Evolutionary conservation across 352 stramenopile genomes (phyloP).

Genomic region (Globisporangium cystogenes): DNA sequence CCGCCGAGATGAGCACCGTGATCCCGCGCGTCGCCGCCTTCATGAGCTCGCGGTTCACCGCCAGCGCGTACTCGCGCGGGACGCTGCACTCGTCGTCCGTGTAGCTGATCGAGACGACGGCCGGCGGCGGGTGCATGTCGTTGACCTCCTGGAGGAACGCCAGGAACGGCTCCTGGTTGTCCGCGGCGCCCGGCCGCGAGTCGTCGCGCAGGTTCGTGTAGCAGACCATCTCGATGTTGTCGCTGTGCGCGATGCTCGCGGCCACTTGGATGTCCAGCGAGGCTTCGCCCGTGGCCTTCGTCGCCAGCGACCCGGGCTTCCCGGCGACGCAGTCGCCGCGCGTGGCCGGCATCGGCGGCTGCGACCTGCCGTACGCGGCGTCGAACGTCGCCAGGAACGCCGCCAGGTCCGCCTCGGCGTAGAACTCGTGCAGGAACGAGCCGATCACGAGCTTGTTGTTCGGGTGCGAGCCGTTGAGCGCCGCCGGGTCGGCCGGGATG

Average conservation of each 20-base stretch:
- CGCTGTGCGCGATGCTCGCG: constrained; percentile 34
- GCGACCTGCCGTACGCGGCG: constrained; percentile 6
- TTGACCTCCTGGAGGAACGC: constrained; percentile 69
- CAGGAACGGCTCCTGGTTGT: constrained; percentile 81
- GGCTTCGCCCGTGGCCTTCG: constrained; percentile 45
- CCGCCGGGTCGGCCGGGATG: constrained; percentile 24
- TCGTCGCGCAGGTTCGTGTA: constrained; percentile 50
- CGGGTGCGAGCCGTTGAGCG: constrained; percentile 12
- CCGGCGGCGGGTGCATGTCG: constrained; percentile 45
- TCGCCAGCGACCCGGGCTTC: background rate
- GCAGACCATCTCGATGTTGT: constrained; percentile 51
- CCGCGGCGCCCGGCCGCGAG: constrained; percentile 33
- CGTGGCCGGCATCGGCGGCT: constrained; percentile 18
- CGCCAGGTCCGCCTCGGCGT: constrained; percentile 46
- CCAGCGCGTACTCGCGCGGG: constrained; percentile 38
- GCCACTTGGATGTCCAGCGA: constrained; percentile 69
- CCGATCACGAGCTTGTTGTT: constrained; percentile 56
- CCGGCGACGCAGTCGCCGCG: constrained; percentile 36
- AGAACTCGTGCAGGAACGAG: constrained; percentile 67
- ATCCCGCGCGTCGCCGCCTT: constrained; percentile 64
- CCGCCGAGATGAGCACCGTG: constrained; percentile 61
- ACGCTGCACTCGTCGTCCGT: constrained; percentile 77
- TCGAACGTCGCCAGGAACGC: constrained; percentile 33
- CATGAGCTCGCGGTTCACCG: constrained; percentile 70
- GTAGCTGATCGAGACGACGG: constrained; percentile 79